Conservation (phyloP, 257 asterid genomes). For the Scutellaria barbata region DNA sequence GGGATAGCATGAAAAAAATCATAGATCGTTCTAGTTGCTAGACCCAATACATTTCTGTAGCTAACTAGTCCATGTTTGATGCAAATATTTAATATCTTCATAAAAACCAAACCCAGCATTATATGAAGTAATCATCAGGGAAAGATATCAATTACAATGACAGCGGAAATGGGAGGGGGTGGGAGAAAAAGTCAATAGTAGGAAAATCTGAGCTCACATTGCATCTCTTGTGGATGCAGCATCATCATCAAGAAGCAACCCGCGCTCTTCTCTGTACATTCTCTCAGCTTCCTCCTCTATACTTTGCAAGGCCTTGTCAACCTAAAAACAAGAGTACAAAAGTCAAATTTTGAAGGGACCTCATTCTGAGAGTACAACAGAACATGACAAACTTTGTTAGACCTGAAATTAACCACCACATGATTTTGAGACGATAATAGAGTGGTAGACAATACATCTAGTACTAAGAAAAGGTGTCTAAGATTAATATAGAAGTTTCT, state of each 20-base stretch:
- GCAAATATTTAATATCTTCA: background rate
- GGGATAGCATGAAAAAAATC: conserved; percentile 9
- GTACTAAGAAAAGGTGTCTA: background rate
- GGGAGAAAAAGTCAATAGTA: background rate
- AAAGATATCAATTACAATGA: background rate
- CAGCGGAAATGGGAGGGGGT: background rate
- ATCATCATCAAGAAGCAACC: conserved; percentile 86
- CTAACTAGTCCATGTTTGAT: background rate
- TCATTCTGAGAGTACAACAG: background rate
- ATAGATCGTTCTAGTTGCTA: conserved; percentile 8
- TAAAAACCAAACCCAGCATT: background rate
- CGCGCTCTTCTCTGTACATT: conserved; percentile 83
- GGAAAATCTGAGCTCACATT: conserved; percentile 56
- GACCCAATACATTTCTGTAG: conserved; percentile 11
- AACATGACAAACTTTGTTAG: background rate
- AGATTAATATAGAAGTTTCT: background rate
- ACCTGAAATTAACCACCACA: conserved; percentile 3
- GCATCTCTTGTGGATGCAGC: conserved; percentile 96
- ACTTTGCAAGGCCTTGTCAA: conserved; percentile 90
- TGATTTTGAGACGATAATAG: background rate
- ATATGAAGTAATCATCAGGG: background rate
- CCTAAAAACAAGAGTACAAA: conserved; percentile 47
- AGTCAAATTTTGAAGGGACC: conserved; percentile 13
- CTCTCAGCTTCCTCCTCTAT: conserved; percentile 92
- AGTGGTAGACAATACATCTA: conserved; percentile 1